Evolutionary conservation across 257 asterid species (phyloP).

Genomic region (Ballota nigra): DNA sequence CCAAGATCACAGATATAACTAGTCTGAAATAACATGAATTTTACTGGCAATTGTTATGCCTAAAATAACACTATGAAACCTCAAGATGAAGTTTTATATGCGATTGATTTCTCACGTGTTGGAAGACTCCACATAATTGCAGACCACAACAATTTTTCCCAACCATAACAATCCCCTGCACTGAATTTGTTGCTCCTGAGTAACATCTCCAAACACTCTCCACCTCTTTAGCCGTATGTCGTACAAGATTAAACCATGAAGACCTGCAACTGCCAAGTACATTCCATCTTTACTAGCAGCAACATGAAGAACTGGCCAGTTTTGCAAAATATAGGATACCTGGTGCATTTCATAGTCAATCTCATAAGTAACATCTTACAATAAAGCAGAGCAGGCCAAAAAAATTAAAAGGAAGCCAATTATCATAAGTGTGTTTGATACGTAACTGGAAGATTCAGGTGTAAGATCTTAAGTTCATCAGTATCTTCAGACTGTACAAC

Average conservation of each 20-base stretch:
- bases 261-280: slow-evolving; percentile 97
- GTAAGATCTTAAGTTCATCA: slow-evolving; percentile 91
- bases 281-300: slow-evolving; percentile 99
- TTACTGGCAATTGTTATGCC: background rate
- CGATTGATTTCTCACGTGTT: slow-evolving; percentile 59
- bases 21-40: slow-evolving; percentile 10
- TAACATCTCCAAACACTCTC: slow-evolving; percentile 98
- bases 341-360: slow-evolving; percentile 37
- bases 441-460: slow-evolving; percentile 97
- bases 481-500: slow-evolving; percentile 98
- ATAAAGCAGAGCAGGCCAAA: background rate
- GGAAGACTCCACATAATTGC: slow-evolving; percentile 85
- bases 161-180: slow-evolving; percentile 98
- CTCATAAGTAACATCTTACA: slow-evolving; percentile 30
- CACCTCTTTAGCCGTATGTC: slow-evolving; percentile 87
- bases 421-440: slow-evolving; percentile 21
- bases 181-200: slow-evolving; percentile 96
- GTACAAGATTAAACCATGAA: slow-evolving; percentile 91
- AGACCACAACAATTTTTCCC: slow-evolving; percentile 94
- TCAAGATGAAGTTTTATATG: slow-evolving; percentile 8
- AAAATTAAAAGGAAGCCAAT: slow-evolving; percentile 14
- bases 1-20: slow-evolving; percentile 3
- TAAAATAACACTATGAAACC: slow-evolving; percentile 22
- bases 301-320: slow-evolving; percentile 98
- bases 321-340: slow-evolving; percentile 98